phyloP scores from a whole-genome alignment of 2,329 filamentous ascomycete species.

The Daldinia sp. region DNA sequence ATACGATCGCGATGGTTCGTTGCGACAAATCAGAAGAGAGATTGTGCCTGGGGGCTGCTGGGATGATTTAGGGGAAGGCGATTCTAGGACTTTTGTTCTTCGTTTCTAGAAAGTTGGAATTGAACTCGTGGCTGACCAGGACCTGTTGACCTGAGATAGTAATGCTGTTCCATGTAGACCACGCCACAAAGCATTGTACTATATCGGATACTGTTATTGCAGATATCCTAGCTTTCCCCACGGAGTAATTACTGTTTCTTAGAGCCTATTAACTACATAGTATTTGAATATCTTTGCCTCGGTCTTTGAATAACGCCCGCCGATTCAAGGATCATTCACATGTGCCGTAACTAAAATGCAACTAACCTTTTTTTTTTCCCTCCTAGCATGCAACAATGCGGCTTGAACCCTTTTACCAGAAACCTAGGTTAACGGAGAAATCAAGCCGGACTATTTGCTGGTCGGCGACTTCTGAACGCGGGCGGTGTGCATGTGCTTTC shows the following conservation, averaged over 20 bases:
- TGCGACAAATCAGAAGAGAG: constrained; percentile 4
- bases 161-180: neutral
- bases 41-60: constrained; percentile 1
- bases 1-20: constrained; percentile 12
- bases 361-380: neutral
- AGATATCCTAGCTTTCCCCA: constrained; percentile 27
- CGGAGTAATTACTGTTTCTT: constrained; percentile 23
- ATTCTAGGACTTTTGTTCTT: constrained; percentile 10
- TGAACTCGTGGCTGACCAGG: constrained; percentile 13
- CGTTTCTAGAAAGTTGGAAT: constrained; percentile 17
- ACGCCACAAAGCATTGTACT: neutral
- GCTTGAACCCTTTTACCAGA: constrained; percentile 9
- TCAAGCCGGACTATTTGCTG: constrained; percentile 22
- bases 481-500: constrained; percentile 38
- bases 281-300: constrained; percentile 17
- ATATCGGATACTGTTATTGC: constrained; percentile 19
- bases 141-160: constrained; percentile 3
- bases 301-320: constrained; percentile 34
- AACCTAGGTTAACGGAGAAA: constrained; percentile 10
- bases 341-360: constrained; percentile 7
- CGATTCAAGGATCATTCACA: constrained; percentile 8
- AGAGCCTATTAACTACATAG: neutral
- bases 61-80: neutral
- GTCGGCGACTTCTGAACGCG: constrained; percentile 30
- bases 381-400: neutral